Evolutionary conservation across 2,329 filamentous ascomycete genomes (phyloP).

Genomic region (Epichloe sylvatica): DNA sequence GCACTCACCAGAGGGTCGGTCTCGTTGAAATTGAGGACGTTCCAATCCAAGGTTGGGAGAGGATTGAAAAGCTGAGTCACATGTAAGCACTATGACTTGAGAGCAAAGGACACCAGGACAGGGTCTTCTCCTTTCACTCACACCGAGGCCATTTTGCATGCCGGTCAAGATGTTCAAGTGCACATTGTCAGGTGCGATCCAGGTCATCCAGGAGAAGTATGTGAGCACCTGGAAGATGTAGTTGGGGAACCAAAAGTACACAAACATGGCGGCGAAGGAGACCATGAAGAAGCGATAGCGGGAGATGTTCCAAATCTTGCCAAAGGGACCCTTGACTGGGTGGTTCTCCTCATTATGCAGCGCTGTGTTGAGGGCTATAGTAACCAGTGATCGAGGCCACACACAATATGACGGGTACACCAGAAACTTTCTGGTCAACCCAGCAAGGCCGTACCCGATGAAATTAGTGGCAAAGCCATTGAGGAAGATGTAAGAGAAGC

Average conservation of each 20-base stretch:
- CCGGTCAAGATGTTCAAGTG: conserved; percentile 25
- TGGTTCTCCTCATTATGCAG: conserved; percentile 29
- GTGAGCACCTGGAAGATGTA: conserved; percentile 34
- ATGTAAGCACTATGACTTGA: neutral
- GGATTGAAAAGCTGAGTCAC: conserved; percentile 19
- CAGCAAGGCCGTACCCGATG: conserved; percentile 42
- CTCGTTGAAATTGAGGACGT: conserved; percentile 15
- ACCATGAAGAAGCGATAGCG: conserved; percentile 33
- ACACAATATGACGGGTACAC: conserved; percentile 38
- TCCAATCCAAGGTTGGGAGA: conserved; percentile 31
- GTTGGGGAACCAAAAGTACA: conserved; percentile 41
- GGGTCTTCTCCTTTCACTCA: neutral
- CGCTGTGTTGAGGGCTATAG: conserved; percentile 34
- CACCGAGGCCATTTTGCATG: conserved; percentile 23
- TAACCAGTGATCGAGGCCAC: conserved; percentile 39
- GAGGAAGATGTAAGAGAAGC: conserved; percentile 40
- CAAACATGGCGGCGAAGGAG: conserved; percentile 32
- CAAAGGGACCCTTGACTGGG: conserved; percentile 15
- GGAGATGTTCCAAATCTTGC: conserved; percentile 25
- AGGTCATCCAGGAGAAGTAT: conserved; percentile 38
- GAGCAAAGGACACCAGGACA: neutral
- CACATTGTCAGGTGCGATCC: conserved; percentile 33
- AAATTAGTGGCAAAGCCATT: conserved; percentile 42
- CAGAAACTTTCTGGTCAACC: conserved; percentile 33
- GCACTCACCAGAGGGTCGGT: conserved; percentile 20